Evolutionary conservation across 768 basidiomycete species (phyloP), one percentile per base, ranked within the genome.

Genomic region (Trametes cinnabarina): DNA sequence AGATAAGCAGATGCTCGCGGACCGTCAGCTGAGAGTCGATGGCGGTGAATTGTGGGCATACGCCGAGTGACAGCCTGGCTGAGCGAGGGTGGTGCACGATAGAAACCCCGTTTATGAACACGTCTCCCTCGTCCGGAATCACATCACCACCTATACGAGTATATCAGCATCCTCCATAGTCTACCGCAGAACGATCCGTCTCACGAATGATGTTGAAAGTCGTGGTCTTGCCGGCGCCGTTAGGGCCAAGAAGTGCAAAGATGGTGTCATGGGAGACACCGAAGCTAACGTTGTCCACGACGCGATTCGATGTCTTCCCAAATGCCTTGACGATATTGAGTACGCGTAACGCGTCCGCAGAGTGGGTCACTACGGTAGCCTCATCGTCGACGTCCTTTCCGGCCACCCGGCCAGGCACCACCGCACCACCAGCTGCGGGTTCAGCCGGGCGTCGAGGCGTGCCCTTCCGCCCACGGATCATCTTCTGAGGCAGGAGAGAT

Each of bases 31-130:
- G 86, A 12, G 82, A 74, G 63, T 92, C 90, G 61, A 92, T 90
- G 1, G 90, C 89, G 1, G 89, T 90, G 71, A 91, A 90, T 62
- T 92, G 90, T 0, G 90, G 90, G 68, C 90, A 93, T 48, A 93
- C 87, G 3, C 90, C 90, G 6, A 93, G 80, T 20, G 83, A 79
- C 7, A 86, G 77, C 23, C 88, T 80, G 35, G 90, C 87, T 4
- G 70, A 76, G 20, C 81, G 80, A 0, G 90, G 83, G 54, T 84
- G 77, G n/a, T 77, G 76, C 26, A 88, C 73, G 35, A 88, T 84
- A 3, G 88, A 91, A 30, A 77, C 74, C 3, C 82, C 85, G 53
- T 82, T 80, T 65, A 93, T 87, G 48, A 82, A 66, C 15, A 90
- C 80, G 61, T 92, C 87, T 1, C 90, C 90, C 0, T 71, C 60